These are phyloP conservation scores for Guyanaporus albipodus DNA, from an alignment of 768 basidiomycete species.

Conservation along the genomic window DNA sequence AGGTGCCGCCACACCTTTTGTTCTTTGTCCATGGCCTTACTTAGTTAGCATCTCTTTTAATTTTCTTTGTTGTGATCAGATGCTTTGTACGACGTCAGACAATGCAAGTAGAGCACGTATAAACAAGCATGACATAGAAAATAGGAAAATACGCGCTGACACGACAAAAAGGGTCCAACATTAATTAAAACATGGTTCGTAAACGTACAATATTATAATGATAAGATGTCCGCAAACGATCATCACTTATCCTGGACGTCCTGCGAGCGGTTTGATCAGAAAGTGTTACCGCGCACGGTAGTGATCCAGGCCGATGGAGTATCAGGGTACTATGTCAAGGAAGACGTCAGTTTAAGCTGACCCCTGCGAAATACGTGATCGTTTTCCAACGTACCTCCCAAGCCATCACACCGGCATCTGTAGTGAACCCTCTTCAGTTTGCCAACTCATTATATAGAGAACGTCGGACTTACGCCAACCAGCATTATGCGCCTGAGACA, in stretches of 20 bases:
- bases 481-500: conserved; percentile 35
- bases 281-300: conserved; percentile 10
- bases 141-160: too few relatives aligned
- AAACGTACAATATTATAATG: background rate
- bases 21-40: too few relatives aligned
- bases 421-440: conserved; percentile 7
- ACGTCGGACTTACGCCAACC: conserved; percentile 12
- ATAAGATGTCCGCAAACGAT: background rate
- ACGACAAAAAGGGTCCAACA: too few relatives aligned
- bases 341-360: background rate
- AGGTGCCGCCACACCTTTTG: too few relatives aligned
- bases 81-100: too few relatives aligned
- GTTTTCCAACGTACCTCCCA: conserved; percentile 32
- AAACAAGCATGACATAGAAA: too few relatives aligned
- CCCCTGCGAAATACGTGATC: too few relatives aligned
- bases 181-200: too few relatives aligned
- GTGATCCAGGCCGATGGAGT: conserved; percentile 36
- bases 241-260: background rate
- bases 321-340: conserved; percentile 33
- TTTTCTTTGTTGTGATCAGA: too few relatives aligned
- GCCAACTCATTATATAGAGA: background rate
- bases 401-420: conserved; percentile 37
- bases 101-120: too few relatives aligned
- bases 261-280: background rate
- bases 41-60: too few relatives aligned